Conservation (phyloP, 2,329 filamentous ascomycete genomes). For the Fusarium burgessii region DNA sequence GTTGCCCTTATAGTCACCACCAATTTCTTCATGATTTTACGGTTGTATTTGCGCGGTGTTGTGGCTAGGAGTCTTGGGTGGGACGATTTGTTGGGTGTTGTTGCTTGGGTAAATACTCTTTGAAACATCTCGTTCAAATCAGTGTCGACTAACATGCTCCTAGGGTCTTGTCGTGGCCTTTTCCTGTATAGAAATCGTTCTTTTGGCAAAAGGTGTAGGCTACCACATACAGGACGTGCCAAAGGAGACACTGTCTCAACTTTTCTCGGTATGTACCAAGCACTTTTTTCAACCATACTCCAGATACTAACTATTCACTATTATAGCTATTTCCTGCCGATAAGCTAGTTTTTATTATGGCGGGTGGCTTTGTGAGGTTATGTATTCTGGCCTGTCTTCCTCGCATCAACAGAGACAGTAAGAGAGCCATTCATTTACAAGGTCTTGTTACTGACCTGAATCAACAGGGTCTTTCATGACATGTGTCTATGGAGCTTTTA, state of each 20-base stretch:
- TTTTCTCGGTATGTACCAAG: constrained; percentile 37
- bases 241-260: constrained; percentile 11
- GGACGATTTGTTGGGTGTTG: constrained; percentile 38
- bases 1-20: constrained; percentile 38
- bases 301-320: not conserved
- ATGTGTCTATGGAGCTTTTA: constrained; percentile 27
- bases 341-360: constrained; percentile 37
- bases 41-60: constrained; percentile 39
- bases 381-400: constrained; percentile 41
- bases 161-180: constrained; percentile 29
- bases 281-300: not conserved
- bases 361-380: constrained; percentile 38
- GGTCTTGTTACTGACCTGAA: not conserved
- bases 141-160: constrained; percentile 1
- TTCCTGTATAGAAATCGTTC: constrained; percentile 35
- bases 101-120: constrained; percentile 36
- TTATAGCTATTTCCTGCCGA: constrained; percentile 33
- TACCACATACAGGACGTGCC: constrained; percentile 28
- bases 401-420: constrained; percentile 39
- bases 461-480: constrained; percentile 26
- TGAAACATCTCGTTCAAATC: not conserved
- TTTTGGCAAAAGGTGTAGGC: constrained; percentile 34
- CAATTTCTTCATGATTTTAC: constrained; percentile 26
- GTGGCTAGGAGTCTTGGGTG: constrained; percentile 36
- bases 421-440: not conserved